Base-by-base conservation (phyloP, 306 rosid species). In the Gastrolobium bilobum region DNA sequence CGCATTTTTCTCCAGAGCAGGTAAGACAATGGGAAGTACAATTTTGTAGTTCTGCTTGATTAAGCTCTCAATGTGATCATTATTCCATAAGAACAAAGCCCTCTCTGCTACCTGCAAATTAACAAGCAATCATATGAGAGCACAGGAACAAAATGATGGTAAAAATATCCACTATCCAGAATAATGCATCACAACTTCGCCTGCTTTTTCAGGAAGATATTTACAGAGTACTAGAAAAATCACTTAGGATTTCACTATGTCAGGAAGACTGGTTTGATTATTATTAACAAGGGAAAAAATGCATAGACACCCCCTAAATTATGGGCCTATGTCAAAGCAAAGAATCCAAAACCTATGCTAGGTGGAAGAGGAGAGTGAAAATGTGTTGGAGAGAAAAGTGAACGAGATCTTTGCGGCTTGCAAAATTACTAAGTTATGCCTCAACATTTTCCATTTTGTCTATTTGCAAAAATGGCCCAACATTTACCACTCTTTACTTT, bases 11-110 rank as follows among this genome's bases (percentile, higher is more conserved):
- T 95, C 98, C 76, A 95, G 75, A 1, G 98, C 85, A 52, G 99
- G 97, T 69, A 95, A 90, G 62, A 95, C 89, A 50, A 95, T 84
- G 63, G 99, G 98, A 82, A 95, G 91, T 70, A 95, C 87, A 4
- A 82, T 72, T 68, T 79, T 84, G 84, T 89, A 85, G 78, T 95
- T 95, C 83, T 93, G 97, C 77, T 91, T 91, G 84, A 95, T 91
- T 26, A 95, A 85, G 76, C 69, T 93, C 82, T 80, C 92, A 64
- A 95, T 90, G 81, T 91, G 98, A 51, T 90, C 92, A 71, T 93
- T 93, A 83, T 95, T 95, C 99, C 99, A 95, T 60, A 95, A 90
- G 87, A 95, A 95, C 72, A 95, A 83, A 43, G 99, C 93, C 79
- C 99, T 91, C 80, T 95, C 99, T 6, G 99, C 99, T 76, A 95